Base-by-base conservation (phyloP, 345 rosid genomes). In the Turritis glabra region DNA sequence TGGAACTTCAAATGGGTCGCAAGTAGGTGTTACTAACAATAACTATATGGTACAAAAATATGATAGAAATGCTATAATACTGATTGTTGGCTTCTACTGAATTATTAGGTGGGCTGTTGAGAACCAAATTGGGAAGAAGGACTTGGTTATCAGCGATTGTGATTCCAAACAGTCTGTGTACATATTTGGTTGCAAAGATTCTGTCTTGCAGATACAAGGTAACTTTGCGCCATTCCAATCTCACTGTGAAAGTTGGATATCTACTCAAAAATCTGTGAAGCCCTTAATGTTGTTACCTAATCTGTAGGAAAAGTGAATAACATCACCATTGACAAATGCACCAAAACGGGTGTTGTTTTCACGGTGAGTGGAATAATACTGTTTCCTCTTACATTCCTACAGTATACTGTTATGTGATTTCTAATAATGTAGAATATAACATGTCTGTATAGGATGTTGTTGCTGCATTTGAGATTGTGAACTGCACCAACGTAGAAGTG, bases 1-100 rank as follows among this genome's bases (percentile, higher is more conserved):
- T 96, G 54, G 98, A 96, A 90, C 93, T 96, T 83, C 97, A 92
- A 81, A 87, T 90, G 97, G 97, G 99, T 80, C 94, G 99, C 22
- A 96, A 96, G 98, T 96, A 69, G 75, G 97, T 85, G 19, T 57
- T 32, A 59, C 44, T 56, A 15, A 13, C 43, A 64, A 0, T n/a
- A 75, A 25, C 46, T 62, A 55, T 11, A 43, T 37, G 54, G 41
- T 65, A 32, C 47, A 37, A 29, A 43, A 33, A 37, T 73, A 48
- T 71, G 64, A 18, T 60, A 43, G 40, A 74, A 44, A 27, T 64
- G 26, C 13, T 64, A 23, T 44, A 54, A 54, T 44, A 25, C 21
- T 74, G 54, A 66, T 32, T 59, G 54, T 41, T 67, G 59, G 3
- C 75, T 46, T 67, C 56, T 72, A 59, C 40, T 69, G 19, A 15